A percentile compares a stretch with the other conserved stretches of the same genome.
Conservation (phyloP, 106 monocot species). For the Iris macrosiphon region DNA sequence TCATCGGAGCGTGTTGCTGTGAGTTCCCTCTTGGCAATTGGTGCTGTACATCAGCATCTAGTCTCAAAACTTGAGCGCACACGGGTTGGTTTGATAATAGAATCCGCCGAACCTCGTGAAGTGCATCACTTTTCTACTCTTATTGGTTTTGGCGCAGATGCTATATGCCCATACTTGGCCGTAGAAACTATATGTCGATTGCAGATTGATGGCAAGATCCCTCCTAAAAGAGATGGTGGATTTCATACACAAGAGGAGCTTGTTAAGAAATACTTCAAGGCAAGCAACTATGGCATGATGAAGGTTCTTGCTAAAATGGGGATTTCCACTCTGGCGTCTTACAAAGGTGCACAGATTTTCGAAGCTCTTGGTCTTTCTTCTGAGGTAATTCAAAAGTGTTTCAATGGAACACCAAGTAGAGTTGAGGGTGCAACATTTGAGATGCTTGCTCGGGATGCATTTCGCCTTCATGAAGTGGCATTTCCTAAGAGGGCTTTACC, state of each 20-base stretch:
- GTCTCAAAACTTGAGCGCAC: constrained; percentile 93
- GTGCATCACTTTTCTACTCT: constrained; percentile 99
- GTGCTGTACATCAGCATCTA: constrained; percentile 97
- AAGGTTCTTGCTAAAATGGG: constrained; percentile 99
- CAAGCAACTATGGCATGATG: constrained; percentile 95
- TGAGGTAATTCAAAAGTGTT: constrained; percentile 88
- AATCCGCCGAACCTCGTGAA: constrained; percentile 98
- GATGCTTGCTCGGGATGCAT: constrained; percentile 83
- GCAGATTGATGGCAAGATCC: constrained; percentile 91
- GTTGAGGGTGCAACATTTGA: constrained; percentile 98
- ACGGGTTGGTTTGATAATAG: constrained; percentile 74
- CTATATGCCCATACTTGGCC: constrained; percentile 95
- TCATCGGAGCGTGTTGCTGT: constrained; percentile 81
- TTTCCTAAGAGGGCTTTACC: constrained; percentile 76
- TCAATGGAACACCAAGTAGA: constrained; percentile 90
- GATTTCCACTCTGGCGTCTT: constrained; percentile 95
- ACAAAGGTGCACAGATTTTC: constrained; percentile 99
- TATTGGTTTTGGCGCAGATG: constrained; percentile 96
- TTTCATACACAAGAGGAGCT: constrained; percentile 65
- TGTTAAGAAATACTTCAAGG: constrained; percentile 84
- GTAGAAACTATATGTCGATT: constrained; percentile 86
- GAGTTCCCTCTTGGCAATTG: constrained; percentile 94
- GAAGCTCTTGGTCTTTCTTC: constrained; percentile 95
- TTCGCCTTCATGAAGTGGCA: constrained; percentile 81
- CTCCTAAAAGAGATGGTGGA: constrained; percentile 60